phyloP scores from a whole-genome alignment of 1,284 basidiomycete genomes.

The Moesziomyces globuligerus region DNA sequence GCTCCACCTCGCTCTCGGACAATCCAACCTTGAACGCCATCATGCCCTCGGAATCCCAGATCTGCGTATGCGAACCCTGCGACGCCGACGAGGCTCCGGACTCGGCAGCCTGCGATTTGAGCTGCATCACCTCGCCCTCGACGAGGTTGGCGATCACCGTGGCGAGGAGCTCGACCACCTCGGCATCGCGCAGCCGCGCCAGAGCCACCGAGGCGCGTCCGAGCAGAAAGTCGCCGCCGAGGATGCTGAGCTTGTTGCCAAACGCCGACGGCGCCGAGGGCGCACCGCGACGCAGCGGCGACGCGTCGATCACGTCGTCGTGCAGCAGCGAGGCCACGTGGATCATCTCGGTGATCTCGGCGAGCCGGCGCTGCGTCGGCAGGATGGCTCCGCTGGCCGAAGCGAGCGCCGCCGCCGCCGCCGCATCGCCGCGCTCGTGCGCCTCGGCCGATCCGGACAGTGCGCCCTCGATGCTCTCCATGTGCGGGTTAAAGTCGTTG shows the following conservation, averaged over 20 bases:
- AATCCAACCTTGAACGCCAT: conserved; percentile 34
- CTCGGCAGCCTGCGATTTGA: conserved; percentile 68
- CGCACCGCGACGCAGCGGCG: conserved; percentile 80
- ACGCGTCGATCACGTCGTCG: conserved; percentile 92
- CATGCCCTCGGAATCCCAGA: conserved; percentile 47
- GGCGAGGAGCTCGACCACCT: conserved; percentile 92
- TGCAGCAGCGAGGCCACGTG: conserved; percentile 95
- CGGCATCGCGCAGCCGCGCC: conserved; percentile 82
- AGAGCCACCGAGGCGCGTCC: conserved; percentile 89
- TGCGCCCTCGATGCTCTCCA: conserved; percentile 43
- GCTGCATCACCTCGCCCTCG: conserved; percentile 94
- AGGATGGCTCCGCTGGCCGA: conserved; percentile 69
- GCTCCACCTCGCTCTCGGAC: conserved; percentile 10
- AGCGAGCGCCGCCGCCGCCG: conserved; percentile 12
- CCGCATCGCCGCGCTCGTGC: conserved; percentile 6
- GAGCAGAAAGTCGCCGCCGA: conserved; percentile 94
- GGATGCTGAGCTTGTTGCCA: conserved; percentile 93
- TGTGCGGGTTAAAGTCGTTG: conserved; percentile 81
- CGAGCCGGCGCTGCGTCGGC: conserved; percentile 89
- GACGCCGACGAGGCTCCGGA: conserved; percentile 8
- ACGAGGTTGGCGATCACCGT: conserved; percentile 94
- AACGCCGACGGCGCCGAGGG: conserved; percentile 87
- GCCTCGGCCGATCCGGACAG: not conserved
- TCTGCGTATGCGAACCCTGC: conserved; percentile 20
- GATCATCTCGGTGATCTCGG: conserved; percentile 98